Percentiles rank a stretch among this genome's conserved stretches.
phyloP scores from a whole-genome alignment of 495 filamentous ascomycete species.

The Letharia columbiana region DNA sequence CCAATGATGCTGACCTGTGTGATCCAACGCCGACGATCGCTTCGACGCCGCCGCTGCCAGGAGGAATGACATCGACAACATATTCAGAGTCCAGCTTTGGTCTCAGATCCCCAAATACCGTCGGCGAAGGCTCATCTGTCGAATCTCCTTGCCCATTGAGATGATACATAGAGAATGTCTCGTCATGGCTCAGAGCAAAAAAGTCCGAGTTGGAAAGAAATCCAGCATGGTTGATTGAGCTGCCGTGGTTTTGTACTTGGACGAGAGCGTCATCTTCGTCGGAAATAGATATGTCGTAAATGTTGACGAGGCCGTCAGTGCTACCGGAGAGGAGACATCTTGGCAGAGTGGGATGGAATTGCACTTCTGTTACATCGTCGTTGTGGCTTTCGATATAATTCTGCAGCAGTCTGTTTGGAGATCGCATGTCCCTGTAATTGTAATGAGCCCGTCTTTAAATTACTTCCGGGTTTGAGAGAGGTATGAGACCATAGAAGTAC shows the following conservation, averaged over 20 bases:
- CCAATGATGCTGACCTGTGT: conserved; percentile 39
- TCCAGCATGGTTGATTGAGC: conserved; percentile 74
- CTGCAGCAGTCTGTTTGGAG: conserved; percentile 41
- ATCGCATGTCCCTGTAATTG: conserved; percentile 57
- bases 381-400: conserved; percentile 81
- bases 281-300: conserved; percentile 64
- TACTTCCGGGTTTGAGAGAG: background rate
- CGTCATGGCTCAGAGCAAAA: conserved; percentile 72
- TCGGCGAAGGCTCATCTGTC: conserved; percentile 37
- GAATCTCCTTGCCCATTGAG: conserved; percentile 44
- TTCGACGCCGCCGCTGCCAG: conserved; percentile 33
- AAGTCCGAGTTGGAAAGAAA: conserved; percentile 63
- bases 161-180: conserved; percentile 69
- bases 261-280: conserved; percentile 82
- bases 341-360: conserved; percentile 69
- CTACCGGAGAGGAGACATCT: conserved; percentile 71
- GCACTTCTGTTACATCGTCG: conserved; percentile 82
- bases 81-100: conserved; percentile 69
- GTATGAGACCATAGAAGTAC: conserved; percentile 60
- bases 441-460: conserved; percentile 27
- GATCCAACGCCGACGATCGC: conserved; percentile 53
- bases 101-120: conserved; percentile 70
- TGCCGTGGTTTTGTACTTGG: conserved; percentile 78
- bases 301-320: conserved; percentile 84
- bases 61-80: conserved; percentile 57